Base-by-base conservation (phyloP, 2,329 filamentous ascomycete species). In the Thelonectria olida region DNA sequence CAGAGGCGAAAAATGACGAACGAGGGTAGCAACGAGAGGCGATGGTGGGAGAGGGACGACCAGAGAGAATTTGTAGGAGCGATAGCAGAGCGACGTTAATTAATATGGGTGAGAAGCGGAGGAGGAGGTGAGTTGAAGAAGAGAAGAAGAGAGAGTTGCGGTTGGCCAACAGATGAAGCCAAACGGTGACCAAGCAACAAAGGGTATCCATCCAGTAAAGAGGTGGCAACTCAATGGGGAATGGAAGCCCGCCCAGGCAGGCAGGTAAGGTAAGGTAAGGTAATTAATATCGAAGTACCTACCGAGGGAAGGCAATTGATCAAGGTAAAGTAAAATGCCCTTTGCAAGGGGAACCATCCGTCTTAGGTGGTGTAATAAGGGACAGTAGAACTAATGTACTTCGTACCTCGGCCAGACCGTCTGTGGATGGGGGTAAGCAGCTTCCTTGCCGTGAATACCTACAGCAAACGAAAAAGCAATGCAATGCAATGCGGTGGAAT, bases 1-100 rank as follows among this genome's bases (percentile, higher is more conserved):
- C 50, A 59, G 58, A 28, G 64, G 38, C 47, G 50, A 53, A 64
- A 56, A 42, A 36, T 27, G 42, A 62, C 15, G 41, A 50, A 49
- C 42, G 22, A 50, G 17, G 19, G n/a, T n/a, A 20, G 36, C 51
- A 42, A 31, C 34, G 17, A 28, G 22, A 20, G 28, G 27, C 28
- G n/a, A n/a, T 19, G 17, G n/a, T 36, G 23, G 23, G 12, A 49
- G 27, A 36, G 48, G 25, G 38, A 47, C 27, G 39, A 39, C 27
- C 22, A 52, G 45, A 25, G 22, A 44, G 25, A 47, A 23, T 13
- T 25, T 31, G 34, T 23, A 12, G 20, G 55, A 25, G 28, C 49
- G 42, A 41, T 31, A 19, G 27, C 23, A 39, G 20, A 20, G 36
- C 54, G 44, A 22, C 34, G 56, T 59, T 34, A n/a, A n/a, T n/a